A percentile compares a stretch with the other conserved stretches of the same genome.
Evolutionary conservation across 352 stramenopile genomes (phyloP).

Genomic region (Achlya hypogyna): DNA sequence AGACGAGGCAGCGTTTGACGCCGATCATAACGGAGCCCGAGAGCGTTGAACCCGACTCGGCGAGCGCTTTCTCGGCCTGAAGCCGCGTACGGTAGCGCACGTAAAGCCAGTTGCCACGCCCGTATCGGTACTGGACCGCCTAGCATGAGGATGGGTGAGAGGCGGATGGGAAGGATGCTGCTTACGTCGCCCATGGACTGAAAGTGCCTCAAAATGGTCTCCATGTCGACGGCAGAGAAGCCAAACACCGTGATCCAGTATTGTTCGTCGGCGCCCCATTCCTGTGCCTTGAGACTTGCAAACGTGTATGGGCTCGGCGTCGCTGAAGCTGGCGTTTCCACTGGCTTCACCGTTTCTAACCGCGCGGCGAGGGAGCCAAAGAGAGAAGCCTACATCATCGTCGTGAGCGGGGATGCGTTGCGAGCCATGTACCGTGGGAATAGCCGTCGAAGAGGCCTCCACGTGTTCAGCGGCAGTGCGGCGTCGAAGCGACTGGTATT

Average conservation of each 20-base stretch:
- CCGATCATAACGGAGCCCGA: slow-evolving; percentile 66
- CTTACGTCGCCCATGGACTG: slow-evolving; percentile 51
- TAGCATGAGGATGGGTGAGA: neutral
- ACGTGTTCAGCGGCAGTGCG: neutral
- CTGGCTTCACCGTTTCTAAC: neutral
- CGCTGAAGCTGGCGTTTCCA: neutral
- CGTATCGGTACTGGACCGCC: slow-evolving; percentile 49
- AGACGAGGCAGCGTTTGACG: slow-evolving; percentile 68
- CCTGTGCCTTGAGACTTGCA: slow-evolving; percentile 46
- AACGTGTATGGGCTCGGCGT: slow-evolving; percentile 19
- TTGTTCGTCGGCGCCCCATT: slow-evolving; percentile 70
- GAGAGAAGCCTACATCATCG: slow-evolving; percentile 12
- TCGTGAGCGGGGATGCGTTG: neutral
- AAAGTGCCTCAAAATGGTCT: slow-evolving; percentile 67
- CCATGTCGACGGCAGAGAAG: slow-evolving; percentile 50
- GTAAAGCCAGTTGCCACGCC: slow-evolving; percentile 71
- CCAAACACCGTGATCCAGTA: slow-evolving; percentile 81
- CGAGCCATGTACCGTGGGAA: slow-evolving; percentile 6
- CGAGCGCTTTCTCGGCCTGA: slow-evolving; percentile 73
- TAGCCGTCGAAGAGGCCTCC: neutral
- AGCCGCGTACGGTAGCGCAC: slow-evolving; percentile 68
- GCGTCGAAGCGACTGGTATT: slow-evolving; percentile 20
- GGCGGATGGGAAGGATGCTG: neutral
- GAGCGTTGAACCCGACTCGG: slow-evolving; percentile 53
- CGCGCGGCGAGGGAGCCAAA: slow-evolving; percentile 16